A percentile compares a stretch with the other conserved stretches of the same genome.
Evolutionary conservation across 1,139 yeast species (phyloP).

Genomic region (Citeromyces siamensis): DNA sequence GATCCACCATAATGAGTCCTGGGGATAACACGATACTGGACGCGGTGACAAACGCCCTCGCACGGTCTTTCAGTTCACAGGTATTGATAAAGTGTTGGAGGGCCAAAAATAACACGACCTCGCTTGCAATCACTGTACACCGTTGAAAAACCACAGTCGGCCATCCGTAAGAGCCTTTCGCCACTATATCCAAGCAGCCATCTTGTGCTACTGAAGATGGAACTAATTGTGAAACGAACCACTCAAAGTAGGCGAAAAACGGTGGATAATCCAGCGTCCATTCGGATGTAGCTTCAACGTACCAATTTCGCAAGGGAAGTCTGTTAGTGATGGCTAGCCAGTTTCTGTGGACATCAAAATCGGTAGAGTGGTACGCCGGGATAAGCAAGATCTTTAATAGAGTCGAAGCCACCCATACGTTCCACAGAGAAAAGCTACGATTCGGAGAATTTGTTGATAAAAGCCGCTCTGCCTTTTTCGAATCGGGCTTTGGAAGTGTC

Average conservation of each 20-base stretch:
- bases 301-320: conserved; percentile 78
- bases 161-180: conserved; percentile 54
- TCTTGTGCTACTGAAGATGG: conserved; percentile 54
- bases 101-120: conserved; percentile 55
- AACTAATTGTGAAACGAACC: conserved; percentile 59
- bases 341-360: conserved; percentile 93
- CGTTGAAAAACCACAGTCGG: conserved; percentile 80
- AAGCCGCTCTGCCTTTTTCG: background rate
- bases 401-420: conserved; percentile 51
- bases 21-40: conserved; percentile 81
- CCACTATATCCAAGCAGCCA: conserved; percentile 65
- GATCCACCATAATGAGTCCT: conserved; percentile 79
- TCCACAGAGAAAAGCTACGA: conserved; percentile 36
- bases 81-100: conserved; percentile 61
- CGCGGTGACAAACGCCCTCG: conserved; percentile 63
- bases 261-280: conserved; percentile 99
- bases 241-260: conserved; percentile 91
- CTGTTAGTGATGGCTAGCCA: conserved; percentile 87
- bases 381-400: conserved; percentile 39
- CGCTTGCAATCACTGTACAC: conserved; percentile 66
- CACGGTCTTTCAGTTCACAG: conserved; percentile 25
- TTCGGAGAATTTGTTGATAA: background rate
- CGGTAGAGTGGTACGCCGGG: conserved; percentile 64
- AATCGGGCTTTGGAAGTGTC: background rate
- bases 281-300: conserved; percentile 67